phyloP scores from a whole-genome alignment of 495 filamentous ascomycete genomes.

The Penicillium argentinense region DNA sequence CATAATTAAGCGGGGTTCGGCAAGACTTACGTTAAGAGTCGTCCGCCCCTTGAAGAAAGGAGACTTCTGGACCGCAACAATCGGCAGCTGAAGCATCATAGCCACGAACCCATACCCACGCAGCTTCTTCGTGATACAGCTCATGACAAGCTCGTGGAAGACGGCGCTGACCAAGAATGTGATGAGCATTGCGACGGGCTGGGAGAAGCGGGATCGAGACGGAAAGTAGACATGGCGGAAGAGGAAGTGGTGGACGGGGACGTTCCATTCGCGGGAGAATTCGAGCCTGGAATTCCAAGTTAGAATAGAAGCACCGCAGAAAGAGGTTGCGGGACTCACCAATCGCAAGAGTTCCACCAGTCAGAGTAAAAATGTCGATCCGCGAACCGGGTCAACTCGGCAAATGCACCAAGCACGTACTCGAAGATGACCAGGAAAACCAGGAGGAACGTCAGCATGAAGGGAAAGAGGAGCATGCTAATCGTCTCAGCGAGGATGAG shows the following conservation, averaged over 20 bases:
- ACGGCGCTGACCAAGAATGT: constrained; percentile 89
- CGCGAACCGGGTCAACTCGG: constrained; percentile 88
- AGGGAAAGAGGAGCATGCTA: constrained; percentile 90
- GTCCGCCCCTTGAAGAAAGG: constrained; percentile 68
- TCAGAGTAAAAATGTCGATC: constrained; percentile 96
- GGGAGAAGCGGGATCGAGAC: constrained; percentile 69
- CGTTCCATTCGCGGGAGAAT: constrained; percentile 97
- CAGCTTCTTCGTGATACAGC: constrained; percentile 96
- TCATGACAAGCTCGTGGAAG: constrained; percentile 95
- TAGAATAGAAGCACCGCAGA: background rate
- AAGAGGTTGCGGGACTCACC: constrained; percentile 29
- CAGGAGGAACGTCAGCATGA: constrained; percentile 93
- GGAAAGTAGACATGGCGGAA: constrained; percentile 91
- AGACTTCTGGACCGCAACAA: constrained; percentile 85
- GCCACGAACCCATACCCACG: constrained; percentile 90
- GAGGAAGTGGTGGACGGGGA: constrained; percentile 97
- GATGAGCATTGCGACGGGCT: constrained; percentile 78
- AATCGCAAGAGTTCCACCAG: constrained; percentile 79
- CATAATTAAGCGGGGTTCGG: background rate
- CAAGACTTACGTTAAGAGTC: constrained; percentile 65
- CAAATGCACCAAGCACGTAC: constrained; percentile 91
- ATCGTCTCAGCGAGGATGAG: constrained; percentile 91
- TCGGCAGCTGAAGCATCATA: constrained; percentile 95
- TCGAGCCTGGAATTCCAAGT: constrained; percentile 63
- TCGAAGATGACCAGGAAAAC: constrained; percentile 98